Conservation (phyloP, 2,329 filamentous ascomycete species). For the Ceratocystiopsis sp. region DNA sequence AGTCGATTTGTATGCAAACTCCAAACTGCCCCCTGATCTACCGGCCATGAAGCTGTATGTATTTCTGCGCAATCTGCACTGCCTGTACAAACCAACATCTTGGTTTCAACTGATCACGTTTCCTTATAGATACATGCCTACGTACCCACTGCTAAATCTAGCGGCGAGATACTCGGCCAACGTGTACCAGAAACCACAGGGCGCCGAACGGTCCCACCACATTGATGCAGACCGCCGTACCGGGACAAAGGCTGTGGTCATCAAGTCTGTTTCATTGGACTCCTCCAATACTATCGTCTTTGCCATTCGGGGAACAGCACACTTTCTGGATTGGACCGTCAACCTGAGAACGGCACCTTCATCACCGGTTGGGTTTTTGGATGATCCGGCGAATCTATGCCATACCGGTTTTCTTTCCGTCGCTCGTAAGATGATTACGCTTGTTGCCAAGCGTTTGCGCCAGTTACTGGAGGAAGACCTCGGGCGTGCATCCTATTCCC, state of each 20-base stretch:
- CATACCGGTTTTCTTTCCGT: conserved; percentile 67
- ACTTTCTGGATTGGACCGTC: conserved; percentile 73
- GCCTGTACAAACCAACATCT: too few species aligned
- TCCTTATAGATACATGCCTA: conserved; percentile 44
- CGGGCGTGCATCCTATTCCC: conserved; percentile 43
- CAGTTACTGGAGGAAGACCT: conserved; percentile 58
- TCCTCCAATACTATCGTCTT: conserved; percentile 66
- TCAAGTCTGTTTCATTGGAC: conserved; percentile 67
- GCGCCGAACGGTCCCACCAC: conserved; percentile 48
- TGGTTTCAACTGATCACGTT: not conserved
- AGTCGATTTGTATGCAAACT: conserved; percentile 64
- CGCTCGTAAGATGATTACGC: conserved; percentile 55
- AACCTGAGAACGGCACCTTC: conserved; percentile 57
- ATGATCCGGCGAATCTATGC: conserved; percentile 60
- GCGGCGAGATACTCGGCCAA: conserved; percentile 62
- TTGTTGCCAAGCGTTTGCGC: conserved; percentile 54
- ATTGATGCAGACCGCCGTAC: conserved; percentile 53
- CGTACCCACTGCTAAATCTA: conserved; percentile 60
- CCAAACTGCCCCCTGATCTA: conserved; percentile 50
- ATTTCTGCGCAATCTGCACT: conserved; percentile 1
- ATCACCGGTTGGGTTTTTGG: conserved; percentile 53
- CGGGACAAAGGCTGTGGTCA: conserved; percentile 72
- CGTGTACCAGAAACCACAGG: conserved; percentile 51
- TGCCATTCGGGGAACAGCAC: conserved; percentile 65
- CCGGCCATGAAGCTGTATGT: conserved; percentile 49